Evolutionary conservation across 2,329 filamentous ascomycete species (phyloP).

Genomic region (Pseudonectria foliicola): DNA sequence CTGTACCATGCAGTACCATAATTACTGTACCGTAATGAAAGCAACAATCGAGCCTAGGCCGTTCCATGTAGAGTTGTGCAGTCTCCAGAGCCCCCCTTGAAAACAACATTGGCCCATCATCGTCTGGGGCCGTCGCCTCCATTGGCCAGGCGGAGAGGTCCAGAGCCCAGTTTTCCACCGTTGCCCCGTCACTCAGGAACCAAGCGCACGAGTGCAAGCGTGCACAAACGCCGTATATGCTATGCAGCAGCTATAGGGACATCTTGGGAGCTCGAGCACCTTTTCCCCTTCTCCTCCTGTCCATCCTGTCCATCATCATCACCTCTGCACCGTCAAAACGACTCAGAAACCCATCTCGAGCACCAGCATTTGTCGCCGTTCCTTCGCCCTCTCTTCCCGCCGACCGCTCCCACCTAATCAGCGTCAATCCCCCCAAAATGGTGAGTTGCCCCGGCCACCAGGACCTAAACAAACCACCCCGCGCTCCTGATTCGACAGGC

Average conservation of each 20-base stretch:
- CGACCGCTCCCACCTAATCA: constrained; percentile 8
- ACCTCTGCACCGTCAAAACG: background rate
- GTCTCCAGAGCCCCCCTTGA: constrained; percentile 3
- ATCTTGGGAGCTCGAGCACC: constrained; percentile 13
- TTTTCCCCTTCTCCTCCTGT: constrained; percentile 11
- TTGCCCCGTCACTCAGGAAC: constrained; percentile 28
- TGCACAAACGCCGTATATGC: constrained; percentile 17
- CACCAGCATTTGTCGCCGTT: background rate
- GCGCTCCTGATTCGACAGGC: constrained; percentile 28
- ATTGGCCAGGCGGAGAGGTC: constrained; percentile 10
- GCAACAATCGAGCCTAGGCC: too few relatives aligned
- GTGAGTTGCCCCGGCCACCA: constrained; percentile 32
- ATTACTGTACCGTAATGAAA: too few relatives aligned
- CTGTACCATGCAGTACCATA: too few relatives aligned
- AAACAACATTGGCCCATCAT: constrained; percentile 7
- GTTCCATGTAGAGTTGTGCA: too few relatives aligned
- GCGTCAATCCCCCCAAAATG: constrained; percentile 24
- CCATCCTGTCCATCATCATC: constrained; percentile 17
- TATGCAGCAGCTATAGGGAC: constrained; percentile 4
- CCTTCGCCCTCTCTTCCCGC: constrained; percentile 2
- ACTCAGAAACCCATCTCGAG: too few relatives aligned
- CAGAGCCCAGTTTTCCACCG: constrained; percentile 7
- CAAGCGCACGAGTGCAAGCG: constrained; percentile 16
- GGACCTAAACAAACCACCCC: constrained; percentile 29
- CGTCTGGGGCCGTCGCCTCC: constrained; percentile 15